Base-by-base conservation (phyloP, 805 yeast genomes). In the Pichia paraexigua region DNA sequence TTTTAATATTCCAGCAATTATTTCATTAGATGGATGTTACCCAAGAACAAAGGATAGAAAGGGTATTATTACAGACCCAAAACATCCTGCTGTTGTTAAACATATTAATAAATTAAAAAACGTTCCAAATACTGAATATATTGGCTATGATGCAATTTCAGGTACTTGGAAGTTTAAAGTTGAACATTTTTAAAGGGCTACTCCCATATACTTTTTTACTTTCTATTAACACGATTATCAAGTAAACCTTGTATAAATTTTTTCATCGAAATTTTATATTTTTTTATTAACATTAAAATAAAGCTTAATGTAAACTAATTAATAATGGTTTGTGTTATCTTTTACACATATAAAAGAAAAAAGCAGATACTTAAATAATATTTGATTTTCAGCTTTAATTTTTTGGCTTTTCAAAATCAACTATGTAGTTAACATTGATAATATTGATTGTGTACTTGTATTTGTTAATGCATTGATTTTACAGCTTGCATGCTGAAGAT, bases 21-120 rank as follows among this genome's bases (percentile, higher is more conserved):
- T 90, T 43, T 80, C 92, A 2, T 67, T 90, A 48, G 87, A 85
- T 58, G 83, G 85, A 15, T 87, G 96, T 63, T 91, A 78, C 68
- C 97, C 97, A 22, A 67, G 78, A n/a, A 74, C 83, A 46, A 84
- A 79, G 60, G 85, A 83, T 54, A 84, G 86, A 21, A 79, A 82
- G 58, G 73, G 81, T 61, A 84, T 87, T 7, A 79, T 94, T 53
- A 81, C 80, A 51, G 96, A 92, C 63, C 83, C 87, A 3, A 79
- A 81, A 50, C 91, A 83, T 62, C 86, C 85, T 7, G 66, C 84
- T 21, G 84, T 87, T 41, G 77, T 75, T 59, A 78, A 73, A 60
- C 96, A 88, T 62, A 75, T 87, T 45, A 74, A 78, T 49, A 80
- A 82, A 53, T 73, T 94, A 60, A 82, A 86, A 67, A 66, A 70